phyloP scores from a whole-genome alignment of 768 basidiomycete genomes.

The Trametes coccinea region DNA sequence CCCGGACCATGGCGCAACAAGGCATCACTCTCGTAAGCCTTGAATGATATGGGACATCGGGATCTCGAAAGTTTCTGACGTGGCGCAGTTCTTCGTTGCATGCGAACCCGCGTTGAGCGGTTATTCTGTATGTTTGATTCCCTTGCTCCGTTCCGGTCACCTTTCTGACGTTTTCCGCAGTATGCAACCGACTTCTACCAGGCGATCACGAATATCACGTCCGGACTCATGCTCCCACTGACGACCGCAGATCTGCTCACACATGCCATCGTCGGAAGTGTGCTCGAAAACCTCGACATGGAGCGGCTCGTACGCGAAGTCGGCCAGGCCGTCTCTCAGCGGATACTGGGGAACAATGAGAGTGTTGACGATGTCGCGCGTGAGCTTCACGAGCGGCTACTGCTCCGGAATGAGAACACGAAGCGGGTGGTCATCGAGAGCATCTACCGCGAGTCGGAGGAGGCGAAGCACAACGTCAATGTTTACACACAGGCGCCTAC shows the following conservation, averaged over 20 bases:
- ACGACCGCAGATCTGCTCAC: conserved; percentile 93
- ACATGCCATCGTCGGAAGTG: conserved; percentile 95
- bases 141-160: conserved; percentile 5
- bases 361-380: conserved; percentile 96
- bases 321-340: conserved; percentile 87
- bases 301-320: conserved; percentile 94
- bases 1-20: conserved; percentile 83
- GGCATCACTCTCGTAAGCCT: conserved; percentile 84
- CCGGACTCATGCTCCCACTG: conserved; percentile 93
- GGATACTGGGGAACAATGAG: conserved; percentile 90
- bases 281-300: conserved; percentile 98
- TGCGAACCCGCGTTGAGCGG: conserved; percentile 96
- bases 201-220: conserved; percentile 90
- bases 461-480: conserved; percentile 86
- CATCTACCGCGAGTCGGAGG: conserved; percentile 90
- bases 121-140: conserved; percentile 63
- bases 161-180: conserved; percentile 38
- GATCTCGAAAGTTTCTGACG: conserved; percentile 7
- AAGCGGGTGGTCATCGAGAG: conserved; percentile 96
- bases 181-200: conserved; percentile 94
- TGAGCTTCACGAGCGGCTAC: conserved; percentile 87
- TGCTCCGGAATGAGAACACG: conserved; percentile 93
- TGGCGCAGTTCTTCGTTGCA: conserved; percentile 90
- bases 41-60: neutral
- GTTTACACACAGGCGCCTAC: conserved; percentile 76